These are phyloP conservation scores for Jackrogersella minutella DNA, from an alignment of 495 filamentous ascomycete species.

Conservation along the genomic window DNA sequence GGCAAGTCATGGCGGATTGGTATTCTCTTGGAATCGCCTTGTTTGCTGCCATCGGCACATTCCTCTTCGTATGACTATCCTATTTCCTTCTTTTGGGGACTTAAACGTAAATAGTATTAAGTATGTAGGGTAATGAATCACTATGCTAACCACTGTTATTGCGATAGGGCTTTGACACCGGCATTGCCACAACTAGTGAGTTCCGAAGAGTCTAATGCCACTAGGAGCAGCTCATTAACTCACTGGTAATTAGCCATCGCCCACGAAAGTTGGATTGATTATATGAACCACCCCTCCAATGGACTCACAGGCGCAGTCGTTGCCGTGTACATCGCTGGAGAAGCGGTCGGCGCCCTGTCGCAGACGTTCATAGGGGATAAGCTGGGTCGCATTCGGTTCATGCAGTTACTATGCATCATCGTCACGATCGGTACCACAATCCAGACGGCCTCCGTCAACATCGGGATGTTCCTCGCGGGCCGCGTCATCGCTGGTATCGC, in stretches of 20 bases:
- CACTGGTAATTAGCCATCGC: constrained; percentile 57
- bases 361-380: constrained; percentile 64
- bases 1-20: constrained; percentile 33
- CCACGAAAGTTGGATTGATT: constrained; percentile 67
- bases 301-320: constrained; percentile 67
- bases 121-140: background rate
- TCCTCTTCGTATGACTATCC: constrained; percentile 59
- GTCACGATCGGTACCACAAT: constrained; percentile 65
- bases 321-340: constrained; percentile 68
- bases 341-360: constrained; percentile 60
- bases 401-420: constrained; percentile 65
- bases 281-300: constrained; percentile 63
- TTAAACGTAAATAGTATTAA: background rate
- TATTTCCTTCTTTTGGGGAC: background rate
- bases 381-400: constrained; percentile 66
- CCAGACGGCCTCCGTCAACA: constrained; percentile 65
- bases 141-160: constrained; percentile 3
- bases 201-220: constrained; percentile 11
- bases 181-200: constrained; percentile 68
- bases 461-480: constrained; percentile 67
- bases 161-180: constrained; percentile 64
- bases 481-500: constrained; percentile 63
- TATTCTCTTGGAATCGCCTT: constrained; percentile 58
- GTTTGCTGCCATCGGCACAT: constrained; percentile 65
- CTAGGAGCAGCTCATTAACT: constrained; percentile 15